Conservation (phyloP, 495 filamentous ascomycete genomes). For the Penicillium egyptiacum region DNA sequence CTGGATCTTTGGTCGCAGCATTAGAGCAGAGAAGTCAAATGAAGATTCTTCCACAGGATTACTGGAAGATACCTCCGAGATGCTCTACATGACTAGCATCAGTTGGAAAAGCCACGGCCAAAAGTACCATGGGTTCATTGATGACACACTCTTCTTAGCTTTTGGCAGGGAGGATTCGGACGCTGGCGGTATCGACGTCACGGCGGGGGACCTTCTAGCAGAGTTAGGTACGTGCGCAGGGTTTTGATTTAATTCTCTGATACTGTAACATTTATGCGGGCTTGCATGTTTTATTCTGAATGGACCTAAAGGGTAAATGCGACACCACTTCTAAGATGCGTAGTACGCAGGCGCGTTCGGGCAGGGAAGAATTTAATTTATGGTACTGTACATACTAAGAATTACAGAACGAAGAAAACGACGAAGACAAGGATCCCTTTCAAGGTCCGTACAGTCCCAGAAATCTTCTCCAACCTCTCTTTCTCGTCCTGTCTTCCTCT, state of each 20-base stretch:
- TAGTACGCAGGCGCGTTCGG: conserved; percentile 1
- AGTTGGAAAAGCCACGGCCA: conserved; percentile 47
- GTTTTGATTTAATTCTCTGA: neutral
- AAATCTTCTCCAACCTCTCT: neutral
- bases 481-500: conserved; percentile 5
- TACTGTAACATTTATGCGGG: conserved; percentile 21
- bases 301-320: neutral
- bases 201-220: conserved; percentile 45
- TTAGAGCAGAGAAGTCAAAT: neutral
- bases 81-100: conserved; percentile 54
- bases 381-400: conserved; percentile 1
- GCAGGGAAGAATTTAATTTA: neutral
- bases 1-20: conserved; percentile 49
- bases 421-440: conserved; percentile 5
- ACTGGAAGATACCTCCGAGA: conserved; percentile 25
- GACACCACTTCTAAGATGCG: neutral
- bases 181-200: conserved; percentile 46
- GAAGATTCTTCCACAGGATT: conserved; percentile 1
- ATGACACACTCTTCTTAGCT: conserved; percentile 49
- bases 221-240: conserved; percentile 34
- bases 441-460: neutral
- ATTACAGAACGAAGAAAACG: conserved; percentile 5
- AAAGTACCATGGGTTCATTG: conserved; percentile 50
- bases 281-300: neutral
- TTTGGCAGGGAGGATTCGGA: conserved; percentile 52